Percentiles rank a stretch among this genome's conserved stretches.
Conservation (phyloP, 352 stramenopile species). For the Peronosclerospora sorghi region DNA sequence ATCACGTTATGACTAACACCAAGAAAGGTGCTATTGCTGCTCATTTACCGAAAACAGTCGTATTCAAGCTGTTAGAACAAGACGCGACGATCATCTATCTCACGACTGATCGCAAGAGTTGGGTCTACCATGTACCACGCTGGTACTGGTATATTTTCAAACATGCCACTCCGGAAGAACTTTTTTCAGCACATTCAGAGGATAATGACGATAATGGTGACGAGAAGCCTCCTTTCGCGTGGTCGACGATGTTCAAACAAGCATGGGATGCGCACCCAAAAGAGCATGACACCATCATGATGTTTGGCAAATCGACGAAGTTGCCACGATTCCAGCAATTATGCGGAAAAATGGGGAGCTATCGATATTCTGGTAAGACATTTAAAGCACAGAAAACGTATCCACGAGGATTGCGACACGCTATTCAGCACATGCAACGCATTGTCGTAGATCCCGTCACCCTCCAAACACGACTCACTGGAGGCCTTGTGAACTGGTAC, state of each 20-base stretch:
- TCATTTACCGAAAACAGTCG: constrained; percentile 5
- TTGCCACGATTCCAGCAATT: constrained; percentile 64
- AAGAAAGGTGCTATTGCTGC: constrained; percentile 11
- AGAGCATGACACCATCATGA: constrained; percentile 48
- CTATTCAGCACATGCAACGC: constrained; percentile 31
- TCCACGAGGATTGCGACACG: constrained; percentile 23
- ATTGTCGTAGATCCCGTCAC: constrained; percentile 27
- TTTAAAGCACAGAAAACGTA: constrained; percentile 36
- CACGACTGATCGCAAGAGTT: constrained; percentile 31
- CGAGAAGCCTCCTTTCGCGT: not conserved
- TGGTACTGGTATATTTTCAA: constrained; percentile 41
- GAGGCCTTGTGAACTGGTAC: constrained; percentile 80
- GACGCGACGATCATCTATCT: constrained; percentile 20
- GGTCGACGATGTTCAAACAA: constrained; percentile 20
- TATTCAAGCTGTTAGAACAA: constrained; percentile 18
- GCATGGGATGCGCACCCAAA: constrained; percentile 56
- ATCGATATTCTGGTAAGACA: constrained; percentile 49
- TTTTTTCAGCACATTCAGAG: constrained; percentile 3
- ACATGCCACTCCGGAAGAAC: constrained; percentile 8
- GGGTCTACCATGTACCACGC: constrained; percentile 43
- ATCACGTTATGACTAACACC: constrained; percentile 7
- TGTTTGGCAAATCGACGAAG: constrained; percentile 48
- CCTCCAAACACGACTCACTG: constrained; percentile 21
- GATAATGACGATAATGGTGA: too few relatives aligned
- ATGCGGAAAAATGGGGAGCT: constrained; percentile 35